Evolutionary conservation across 306 rosid species (phyloP), one percentile per base, ranked within the genome.

Genomic region (Glycine soja): DNA sequence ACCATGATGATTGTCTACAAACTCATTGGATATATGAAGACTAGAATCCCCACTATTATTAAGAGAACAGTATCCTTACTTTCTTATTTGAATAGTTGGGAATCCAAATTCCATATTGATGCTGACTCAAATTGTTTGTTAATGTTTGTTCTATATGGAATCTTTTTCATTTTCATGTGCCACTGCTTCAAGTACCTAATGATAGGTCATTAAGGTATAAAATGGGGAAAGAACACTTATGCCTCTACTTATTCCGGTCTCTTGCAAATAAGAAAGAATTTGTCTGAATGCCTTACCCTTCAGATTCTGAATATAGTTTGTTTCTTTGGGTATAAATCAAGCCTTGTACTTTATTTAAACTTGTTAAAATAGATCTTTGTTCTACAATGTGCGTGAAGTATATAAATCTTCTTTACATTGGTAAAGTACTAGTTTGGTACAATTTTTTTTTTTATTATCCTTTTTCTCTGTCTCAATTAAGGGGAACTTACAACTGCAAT

Each of bases 21-120:
- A 38, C 59, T 47, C 59, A 57, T 79, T 63, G 51, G 43, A 62
- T 43, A 40, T 69, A 80, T 88, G 52, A 56, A 40, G 51, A 11
- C 16, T 64, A 73, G 68, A 18, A 63, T 64, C 65, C 40, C 69
- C 30, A 34, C 57, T 10, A 13, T 51, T 73, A 16, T 43, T 57
- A 6, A 8, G 46, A 42, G 69, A 56, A 43, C 57, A 66, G 19
- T 11, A 63, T 70, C 72, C 70, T 70, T 42, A 5, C 38, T 59
- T 24, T 63, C 6, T 18, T 24, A 0, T 42, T 12, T 46, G 19
- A 75, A 79, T 1, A 32, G 24, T 13, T 3, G 18, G 42, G 63
- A 32, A 16, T 79, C n/a, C 32, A 11, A 70, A 58, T 59, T 79
- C 16, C 54, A 11, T 59, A 30, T 18, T 1, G 72, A 15, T 42